These are phyloP conservation scores for Dothideomycetes sp. DNA, from an alignment of 2,329 filamentous ascomycete genomes.

Conservation along the genomic window DNA sequence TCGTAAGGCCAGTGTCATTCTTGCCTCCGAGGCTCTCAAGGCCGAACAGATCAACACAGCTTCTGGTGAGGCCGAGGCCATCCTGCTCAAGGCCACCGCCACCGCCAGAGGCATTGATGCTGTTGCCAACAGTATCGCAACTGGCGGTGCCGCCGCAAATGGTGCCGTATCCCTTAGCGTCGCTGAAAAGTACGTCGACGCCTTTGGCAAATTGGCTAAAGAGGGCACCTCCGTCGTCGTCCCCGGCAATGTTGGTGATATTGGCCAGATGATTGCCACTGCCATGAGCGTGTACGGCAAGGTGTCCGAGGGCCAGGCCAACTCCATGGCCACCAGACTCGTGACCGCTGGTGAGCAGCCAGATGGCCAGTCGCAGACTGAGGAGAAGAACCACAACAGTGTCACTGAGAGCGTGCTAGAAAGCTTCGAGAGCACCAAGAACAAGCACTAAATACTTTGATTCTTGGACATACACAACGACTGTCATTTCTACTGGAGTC, in stretches of 20 bases:
- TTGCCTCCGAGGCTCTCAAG: conserved; percentile 83
- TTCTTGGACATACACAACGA: no score
- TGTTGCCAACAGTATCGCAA: conserved; percentile 60
- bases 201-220: conserved; percentile 83
- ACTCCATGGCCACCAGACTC: conserved; percentile 47
- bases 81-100: conserved; percentile 71
- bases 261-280: conserved; percentile 92
- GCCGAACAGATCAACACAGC: conserved; percentile 91
- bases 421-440: conserved; percentile 26
- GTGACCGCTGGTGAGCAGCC: conserved; percentile 8
- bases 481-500: no score
- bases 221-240: conserved; percentile 94
- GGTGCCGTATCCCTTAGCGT: conserved; percentile 77
- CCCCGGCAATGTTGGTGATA: conserved; percentile 92
- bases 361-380: conserved; percentile 7
- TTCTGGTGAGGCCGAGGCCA: conserved; percentile 87
- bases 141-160: conserved; percentile 66
- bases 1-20: conserved; percentile 90
- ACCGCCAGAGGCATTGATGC: conserved; percentile 83
- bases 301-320: conserved; percentile 70
- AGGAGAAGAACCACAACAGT: conserved; percentile 5
- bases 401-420: conserved; percentile 28
- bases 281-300: conserved; percentile 94
- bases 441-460: conserved; percentile 19
- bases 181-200: conserved; percentile 96